Percentiles rank a stretch among this genome's conserved stretches.
These are phyloP conservation scores for Penicillium sp. DNA, from an alignment of 2,329 filamentous ascomycete genomes.

Conservation along the genomic window DNA sequence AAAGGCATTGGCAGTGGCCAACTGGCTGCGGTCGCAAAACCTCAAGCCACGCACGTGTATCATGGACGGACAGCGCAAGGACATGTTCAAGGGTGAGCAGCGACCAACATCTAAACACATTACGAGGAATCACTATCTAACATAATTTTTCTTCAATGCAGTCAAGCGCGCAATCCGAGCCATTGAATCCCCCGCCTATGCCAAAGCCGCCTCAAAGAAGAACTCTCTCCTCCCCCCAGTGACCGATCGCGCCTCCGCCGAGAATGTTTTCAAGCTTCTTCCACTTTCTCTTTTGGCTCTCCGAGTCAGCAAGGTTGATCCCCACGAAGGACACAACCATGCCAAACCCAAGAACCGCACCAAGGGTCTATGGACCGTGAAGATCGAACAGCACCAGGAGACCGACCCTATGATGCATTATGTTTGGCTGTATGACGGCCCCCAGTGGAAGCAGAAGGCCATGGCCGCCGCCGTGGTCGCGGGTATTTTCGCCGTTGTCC, in stretches of 20 bases:
- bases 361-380: conserved; percentile 95
- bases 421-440: conserved; percentile 92
- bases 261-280: conserved; percentile 92
- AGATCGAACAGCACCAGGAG: conserved; percentile 94
- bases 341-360: conserved; percentile 71
- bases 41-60: conserved; percentile 90
- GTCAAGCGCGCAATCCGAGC: conserved; percentile 95
- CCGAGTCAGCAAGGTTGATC: conserved; percentile 79
- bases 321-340: conserved; percentile 72
- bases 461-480: conserved; percentile 82
- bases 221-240: conserved; percentile 86
- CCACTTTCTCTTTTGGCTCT: conserved; percentile 92
- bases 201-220: conserved; percentile 79
- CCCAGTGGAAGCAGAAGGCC: conserved; percentile 89
- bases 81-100: conserved; percentile 85
- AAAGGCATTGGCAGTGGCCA: conserved; percentile 81
- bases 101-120: neutral
- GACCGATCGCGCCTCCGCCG: conserved; percentile 81
- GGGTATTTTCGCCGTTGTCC: conserved; percentile 81
- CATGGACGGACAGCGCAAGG: conserved; percentile 91
- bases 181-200: conserved; percentile 83
- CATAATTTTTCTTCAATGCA: conserved; percentile 36
- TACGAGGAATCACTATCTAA: conserved; percentile 1
- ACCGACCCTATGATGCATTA: conserved; percentile 70
- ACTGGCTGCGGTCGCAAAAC: conserved; percentile 79